Evolutionary conservation across 2,329 filamentous ascomycete genomes (phyloP), one percentile per base, ranked within the genome.

Genomic region (Aspergillus sp.): DNA sequence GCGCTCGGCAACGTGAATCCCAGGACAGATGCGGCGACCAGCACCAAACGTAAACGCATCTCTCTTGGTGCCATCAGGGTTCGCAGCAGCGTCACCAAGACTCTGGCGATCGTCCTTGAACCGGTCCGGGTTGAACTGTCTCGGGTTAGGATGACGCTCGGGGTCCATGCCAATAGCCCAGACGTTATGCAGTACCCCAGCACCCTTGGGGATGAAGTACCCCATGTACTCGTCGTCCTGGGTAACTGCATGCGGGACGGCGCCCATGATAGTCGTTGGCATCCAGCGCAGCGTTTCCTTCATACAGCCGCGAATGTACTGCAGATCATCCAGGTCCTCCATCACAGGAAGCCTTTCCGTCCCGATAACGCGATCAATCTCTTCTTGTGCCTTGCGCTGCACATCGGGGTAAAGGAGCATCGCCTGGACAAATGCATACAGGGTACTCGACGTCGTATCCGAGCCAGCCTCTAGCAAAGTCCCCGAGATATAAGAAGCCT

Each of bases 211-310:
- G 23, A 84, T 81, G 14, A 74, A 68, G 61, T 79, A 82, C 15
- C 79, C 80, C 44, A 76, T 73, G 63, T 81, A 83, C 12, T 70
- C 66, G 56, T 84, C 81, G 45, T 83, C 80, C 27, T 77, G 73
- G 1, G 76, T 79, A 0, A 76, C 73, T 0, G 79, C 79, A 56
- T 84, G 81, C 0, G 80, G 81, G 1, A 78, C 75, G 2, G 65
- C 63, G 0, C 77, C 79, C 0, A 79, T 65, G 0, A 80, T 78
- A 2, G 76, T 75, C 0, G 77, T 73, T 1, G 78, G 77, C 33
- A 76, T 73, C 82, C 84, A 85, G 3, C 84, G 77, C 14, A 85
- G 70, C 2, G 81, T 77, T 58, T 87, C 84, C 57, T 85, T 84
- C 21, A 85, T 76, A 15, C 83, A 74, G 0, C 80, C 80, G 23